phyloP scores from a whole-genome alignment of 2,329 filamentous ascomycete genomes.

The Seiridium cupressi region DNA sequence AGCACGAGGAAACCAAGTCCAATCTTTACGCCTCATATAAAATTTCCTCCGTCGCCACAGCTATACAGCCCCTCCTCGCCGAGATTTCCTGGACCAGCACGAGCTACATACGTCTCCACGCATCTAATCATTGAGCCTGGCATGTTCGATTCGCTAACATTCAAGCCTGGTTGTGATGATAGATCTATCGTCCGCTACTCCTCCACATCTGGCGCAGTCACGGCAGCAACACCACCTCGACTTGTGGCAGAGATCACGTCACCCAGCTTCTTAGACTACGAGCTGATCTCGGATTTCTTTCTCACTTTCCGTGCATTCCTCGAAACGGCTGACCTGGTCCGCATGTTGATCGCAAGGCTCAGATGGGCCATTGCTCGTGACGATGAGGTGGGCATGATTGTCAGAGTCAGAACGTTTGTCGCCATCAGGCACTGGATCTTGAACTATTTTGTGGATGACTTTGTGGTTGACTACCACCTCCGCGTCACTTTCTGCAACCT shows the following conservation, averaged over 20 bases:
- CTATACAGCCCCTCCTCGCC: slow-evolving; percentile 32
- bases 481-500: slow-evolving; percentile 77
- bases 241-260: slow-evolving; percentile 97
- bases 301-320: slow-evolving; percentile 90
- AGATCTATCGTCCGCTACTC: slow-evolving; percentile 81
- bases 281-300: slow-evolving; percentile 96
- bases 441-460: slow-evolving; percentile 97
- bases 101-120: slow-evolving; percentile 47
- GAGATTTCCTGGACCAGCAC: slow-evolving; percentile 37
- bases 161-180: slow-evolving; percentile 77
- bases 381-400: slow-evolving; percentile 86
- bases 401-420: slow-evolving; percentile 94
- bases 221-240: slow-evolving; percentile 84
- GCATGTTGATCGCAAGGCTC: slow-evolving; percentile 80
- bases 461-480: slow-evolving; percentile 72
- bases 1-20: slow-evolving; percentile 35
- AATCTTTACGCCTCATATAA: slow-evolving; percentile 34
- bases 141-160: slow-evolving; percentile 80
- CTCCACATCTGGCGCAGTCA: slow-evolving; percentile 67
- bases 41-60: slow-evolving; percentile 21
- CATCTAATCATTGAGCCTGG: slow-evolving; percentile 61
- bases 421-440: slow-evolving; percentile 95
- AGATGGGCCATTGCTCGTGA: slow-evolving; percentile 79
- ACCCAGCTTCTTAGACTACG: slow-evolving; percentile 92
- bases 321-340: slow-evolving; percentile 71